Conservation (phyloP, 2,329 filamentous ascomycete species). For the Talaromyces sp. region DNA sequence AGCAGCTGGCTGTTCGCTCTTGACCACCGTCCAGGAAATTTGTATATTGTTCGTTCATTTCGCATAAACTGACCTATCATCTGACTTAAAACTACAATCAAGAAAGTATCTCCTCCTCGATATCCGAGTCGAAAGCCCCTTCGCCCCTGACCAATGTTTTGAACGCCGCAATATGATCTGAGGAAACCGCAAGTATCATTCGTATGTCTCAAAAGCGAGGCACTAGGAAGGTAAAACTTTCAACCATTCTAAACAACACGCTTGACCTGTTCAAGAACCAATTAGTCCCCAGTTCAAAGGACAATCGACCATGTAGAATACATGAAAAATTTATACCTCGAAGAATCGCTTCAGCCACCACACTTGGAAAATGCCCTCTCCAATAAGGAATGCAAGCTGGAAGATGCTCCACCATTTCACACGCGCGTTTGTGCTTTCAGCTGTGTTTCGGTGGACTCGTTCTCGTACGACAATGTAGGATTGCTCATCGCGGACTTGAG, state of each 20-base stretch:
- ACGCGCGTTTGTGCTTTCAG: constrained; percentile 93
- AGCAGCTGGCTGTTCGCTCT: no score
- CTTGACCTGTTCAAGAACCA: constrained; percentile 42
- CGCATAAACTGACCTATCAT: constrained; percentile 5
- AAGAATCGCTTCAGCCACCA: constrained; percentile 99
- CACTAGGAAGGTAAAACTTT: background rate
- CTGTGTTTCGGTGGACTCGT: constrained; percentile 94
- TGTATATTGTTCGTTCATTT: constrained; percentile 8
- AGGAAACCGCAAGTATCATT: constrained; percentile 8
- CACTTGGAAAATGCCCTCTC: constrained; percentile 95
- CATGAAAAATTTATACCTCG: constrained; percentile 57
- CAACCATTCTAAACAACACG: constrained; percentile 41
- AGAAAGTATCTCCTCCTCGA: background rate
- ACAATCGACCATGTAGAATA: constrained; percentile 1
- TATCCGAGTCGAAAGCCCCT: background rate
- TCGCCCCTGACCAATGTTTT: constrained; percentile 10
- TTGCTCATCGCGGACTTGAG: constrained; percentile 96
- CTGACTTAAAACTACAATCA: constrained; percentile 13
- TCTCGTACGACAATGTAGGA: constrained; percentile 94
- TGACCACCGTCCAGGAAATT: background rate
- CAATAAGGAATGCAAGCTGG: constrained; percentile 82
- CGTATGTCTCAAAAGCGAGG: background rate
- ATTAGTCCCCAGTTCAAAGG: constrained; percentile 11
- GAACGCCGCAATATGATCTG: constrained; percentile 14
- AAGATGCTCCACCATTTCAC: constrained; percentile 99